Conservation (phyloP, 768 basidiomycete species). For the Boletus edulis region DNA sequence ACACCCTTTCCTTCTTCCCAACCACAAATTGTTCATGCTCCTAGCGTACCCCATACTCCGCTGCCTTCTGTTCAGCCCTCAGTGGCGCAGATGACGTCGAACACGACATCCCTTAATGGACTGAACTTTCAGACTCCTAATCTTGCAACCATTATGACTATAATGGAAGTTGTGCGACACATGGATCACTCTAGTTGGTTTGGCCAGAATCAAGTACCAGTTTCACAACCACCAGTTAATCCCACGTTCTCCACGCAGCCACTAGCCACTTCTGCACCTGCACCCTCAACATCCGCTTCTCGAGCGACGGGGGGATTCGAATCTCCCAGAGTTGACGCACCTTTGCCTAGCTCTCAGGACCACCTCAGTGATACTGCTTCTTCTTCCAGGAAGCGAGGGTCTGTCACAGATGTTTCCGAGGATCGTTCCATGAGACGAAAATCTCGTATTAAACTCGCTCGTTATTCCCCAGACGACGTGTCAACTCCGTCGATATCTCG, state of each 20-base stretch:
- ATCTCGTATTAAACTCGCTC: constrained; percentile 1
- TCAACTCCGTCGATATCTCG: constrained; percentile 16
- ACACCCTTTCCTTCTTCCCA: constrained; percentile 17
- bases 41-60: constrained; percentile 9
- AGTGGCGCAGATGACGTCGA: constrained; percentile 13
- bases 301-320: background rate
- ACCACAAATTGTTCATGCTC: constrained; percentile 6
- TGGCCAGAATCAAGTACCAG: constrained; percentile 15
- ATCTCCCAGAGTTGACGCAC: background rate
- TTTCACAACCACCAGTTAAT: constrained; percentile 16
- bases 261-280: background rate
- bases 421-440: constrained; percentile 6
- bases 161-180: constrained; percentile 31
- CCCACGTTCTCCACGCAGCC: constrained; percentile 5
- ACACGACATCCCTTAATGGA: constrained; percentile 4
- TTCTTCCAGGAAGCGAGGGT: constrained; percentile 3
- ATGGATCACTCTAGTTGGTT: constrained; percentile 23
- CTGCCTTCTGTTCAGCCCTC: constrained; percentile 16
- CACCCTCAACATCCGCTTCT: constrained; percentile 1
- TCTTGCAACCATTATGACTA: constrained; percentile 29
- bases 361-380: background rate
- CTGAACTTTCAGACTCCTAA: constrained; percentile 17
- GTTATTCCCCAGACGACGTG: constrained; percentile 5
- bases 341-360: constrained; percentile 3
- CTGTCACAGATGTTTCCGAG: constrained; percentile 6